These are phyloP conservation scores for Coemansia sp. DNA, from an alignment of 192 early-diverging fungal species.

Conservation along the genomic window DNA sequence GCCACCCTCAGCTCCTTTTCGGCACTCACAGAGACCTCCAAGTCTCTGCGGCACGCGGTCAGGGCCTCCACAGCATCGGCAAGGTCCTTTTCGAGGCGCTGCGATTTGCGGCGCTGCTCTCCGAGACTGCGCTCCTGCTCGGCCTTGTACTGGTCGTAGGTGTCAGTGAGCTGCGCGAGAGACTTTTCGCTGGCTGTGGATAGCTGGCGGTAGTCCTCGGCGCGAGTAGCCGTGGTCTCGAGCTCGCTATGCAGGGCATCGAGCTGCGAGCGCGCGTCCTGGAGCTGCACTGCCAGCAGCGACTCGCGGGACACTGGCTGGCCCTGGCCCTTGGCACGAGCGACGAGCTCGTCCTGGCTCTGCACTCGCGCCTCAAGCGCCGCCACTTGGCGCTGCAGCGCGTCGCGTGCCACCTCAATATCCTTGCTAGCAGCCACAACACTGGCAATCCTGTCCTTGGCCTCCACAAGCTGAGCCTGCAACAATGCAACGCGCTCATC, in stretches of 20 bases:
- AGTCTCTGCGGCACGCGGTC: constrained; percentile 16
- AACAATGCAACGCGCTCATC: constrained; percentile 23
- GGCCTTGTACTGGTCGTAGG: constrained; percentile 71
- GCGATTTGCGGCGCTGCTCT: constrained; percentile 28
- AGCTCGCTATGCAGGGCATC: constrained; percentile 52
- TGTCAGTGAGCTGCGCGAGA: constrained; percentile 64
- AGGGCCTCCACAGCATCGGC: constrained; percentile 30
- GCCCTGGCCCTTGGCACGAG: constrained; percentile 49
- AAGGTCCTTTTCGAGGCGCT: constrained; percentile 35
- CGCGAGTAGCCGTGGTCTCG: constrained; percentile 29
- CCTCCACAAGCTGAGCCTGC: constrained; percentile 19
- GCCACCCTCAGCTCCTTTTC: constrained; percentile 56
- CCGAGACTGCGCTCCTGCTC: constrained; percentile 50
- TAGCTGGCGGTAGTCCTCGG: constrained; percentile 52
- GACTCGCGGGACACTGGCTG: constrained; percentile 37
- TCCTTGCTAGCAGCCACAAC: constrained; percentile 58
- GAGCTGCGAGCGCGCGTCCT: constrained; percentile 60
- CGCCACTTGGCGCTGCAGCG: constrained; percentile 52
- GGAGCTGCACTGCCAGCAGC: constrained; percentile 56
- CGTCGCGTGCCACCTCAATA: constrained; percentile 54
- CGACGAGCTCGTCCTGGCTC: constrained; percentile 54
- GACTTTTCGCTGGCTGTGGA: constrained; percentile 62
- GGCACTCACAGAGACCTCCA: constrained; percentile 38
- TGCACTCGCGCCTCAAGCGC: constrained; percentile 55
- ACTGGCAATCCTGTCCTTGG: constrained; percentile 53